phyloP scores from a whole-genome alignment of 768 basidiomycete genomes.

The Collybia nuda region DNA sequence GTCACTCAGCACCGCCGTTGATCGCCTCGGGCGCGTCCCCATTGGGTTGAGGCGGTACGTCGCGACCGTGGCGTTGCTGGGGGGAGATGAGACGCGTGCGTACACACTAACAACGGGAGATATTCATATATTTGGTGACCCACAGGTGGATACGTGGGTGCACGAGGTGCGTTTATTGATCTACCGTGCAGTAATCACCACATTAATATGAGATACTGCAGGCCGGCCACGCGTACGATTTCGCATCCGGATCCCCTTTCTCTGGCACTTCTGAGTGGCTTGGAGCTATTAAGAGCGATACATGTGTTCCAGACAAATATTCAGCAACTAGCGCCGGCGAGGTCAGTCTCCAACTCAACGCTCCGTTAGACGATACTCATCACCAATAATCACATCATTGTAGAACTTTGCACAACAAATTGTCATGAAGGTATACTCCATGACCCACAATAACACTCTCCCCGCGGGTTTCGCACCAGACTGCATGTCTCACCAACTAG shows the following conservation, averaged over 20 bases:
- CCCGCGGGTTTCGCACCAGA: constrained; percentile 20
- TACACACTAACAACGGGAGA: constrained; percentile 31
- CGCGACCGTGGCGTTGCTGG: constrained; percentile 18
- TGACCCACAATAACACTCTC: constrained; percentile 19
- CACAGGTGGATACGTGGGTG: constrained; percentile 23
- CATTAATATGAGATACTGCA: too few species aligned
- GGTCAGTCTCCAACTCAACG: constrained; percentile 14
- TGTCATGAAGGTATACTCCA: constrained; percentile 22
- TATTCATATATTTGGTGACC: constrained; percentile 27
- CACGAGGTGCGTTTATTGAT: constrained; percentile 32
- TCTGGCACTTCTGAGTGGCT: constrained; percentile 20
- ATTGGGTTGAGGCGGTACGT: constrained; percentile 30
- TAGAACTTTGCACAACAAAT: constrained; percentile 31
- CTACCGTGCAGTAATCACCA: too few species aligned
- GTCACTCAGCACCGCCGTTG: constrained; percentile 21
- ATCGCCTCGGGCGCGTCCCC: constrained; percentile 25
- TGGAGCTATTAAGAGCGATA: constrained; percentile 19
- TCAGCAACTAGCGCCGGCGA: constrained; percentile 22
- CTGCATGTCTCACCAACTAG: constrained; percentile 30
- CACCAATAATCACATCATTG: background rate
- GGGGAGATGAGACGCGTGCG: constrained; percentile 18
- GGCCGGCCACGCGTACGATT: constrained; percentile 32
- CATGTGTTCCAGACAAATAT: constrained; percentile 29
- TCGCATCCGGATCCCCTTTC: constrained; percentile 14
- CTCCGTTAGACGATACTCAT: background rate